Percentiles rank a stretch among this genome's conserved stretches.
phyloP scores from a whole-genome alignment of 768 basidiomycete genomes.

The Kwoniella sp. region DNA sequence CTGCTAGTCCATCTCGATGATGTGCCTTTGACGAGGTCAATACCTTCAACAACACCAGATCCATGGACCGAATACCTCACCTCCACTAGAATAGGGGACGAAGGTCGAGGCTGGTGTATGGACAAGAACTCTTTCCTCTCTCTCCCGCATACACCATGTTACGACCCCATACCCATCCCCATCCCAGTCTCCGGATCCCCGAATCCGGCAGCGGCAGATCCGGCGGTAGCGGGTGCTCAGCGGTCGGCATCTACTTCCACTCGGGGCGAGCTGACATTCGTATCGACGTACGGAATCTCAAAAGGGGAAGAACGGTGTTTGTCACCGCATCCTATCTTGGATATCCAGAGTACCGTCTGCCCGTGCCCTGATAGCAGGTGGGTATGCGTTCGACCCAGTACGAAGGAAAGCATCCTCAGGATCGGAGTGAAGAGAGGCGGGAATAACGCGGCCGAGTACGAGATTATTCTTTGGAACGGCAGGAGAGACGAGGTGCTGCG shows the following conservation, averaged over 20 bases:
- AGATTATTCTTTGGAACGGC: conserved; percentile 74
- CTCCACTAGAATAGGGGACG: conserved; percentile 52
- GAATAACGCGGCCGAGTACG: conserved; percentile 38
- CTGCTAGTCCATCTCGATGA: conserved; percentile 73
- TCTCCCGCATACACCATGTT: conserved; percentile 9
- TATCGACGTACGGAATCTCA: conserved; percentile 18
- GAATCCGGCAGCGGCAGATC: no score
- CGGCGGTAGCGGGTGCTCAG: no score
- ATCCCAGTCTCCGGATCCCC: no score
- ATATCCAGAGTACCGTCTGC: conserved; percentile 37
- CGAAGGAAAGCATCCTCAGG: conserved; percentile 64
- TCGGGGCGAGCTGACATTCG: conserved; percentile 54
- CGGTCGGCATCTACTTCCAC: background rate
- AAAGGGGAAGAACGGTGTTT: conserved; percentile 30
- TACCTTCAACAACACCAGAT: conserved; percentile 23
- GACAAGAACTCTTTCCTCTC: conserved; percentile 6
- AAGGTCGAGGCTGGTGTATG: conserved; percentile 68
- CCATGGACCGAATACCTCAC: conserved; percentile 46
- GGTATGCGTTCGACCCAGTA: conserved; percentile 64
- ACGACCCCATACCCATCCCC: background rate
- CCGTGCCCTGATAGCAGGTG: conserved; percentile 41
- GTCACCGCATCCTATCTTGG: conserved; percentile 41
- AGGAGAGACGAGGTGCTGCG: conserved; percentile 68
- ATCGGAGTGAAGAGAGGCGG: conserved; percentile 57
- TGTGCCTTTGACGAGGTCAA: conserved; percentile 27